These are phyloP conservation scores for Monosporascus cannonballus DNA, from an alignment of 2,329 filamentous ascomycete species.

Conservation along the genomic window DNA sequence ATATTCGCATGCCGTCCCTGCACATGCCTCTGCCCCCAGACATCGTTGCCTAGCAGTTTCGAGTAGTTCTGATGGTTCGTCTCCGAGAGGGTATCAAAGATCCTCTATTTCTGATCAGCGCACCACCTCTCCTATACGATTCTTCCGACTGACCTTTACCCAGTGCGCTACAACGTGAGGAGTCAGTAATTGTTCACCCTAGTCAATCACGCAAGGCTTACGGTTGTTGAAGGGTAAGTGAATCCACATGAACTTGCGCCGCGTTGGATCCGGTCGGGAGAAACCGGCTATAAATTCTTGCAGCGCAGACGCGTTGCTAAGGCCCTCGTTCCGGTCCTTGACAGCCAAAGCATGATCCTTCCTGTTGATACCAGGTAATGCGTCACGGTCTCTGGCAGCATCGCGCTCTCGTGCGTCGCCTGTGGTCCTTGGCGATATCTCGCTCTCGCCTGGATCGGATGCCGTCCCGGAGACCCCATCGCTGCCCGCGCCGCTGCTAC, in stretches of 20 bases:
- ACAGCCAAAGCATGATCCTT: constrained; percentile 1
- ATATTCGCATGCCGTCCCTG: constrained; percentile 43
- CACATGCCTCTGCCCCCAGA: constrained; percentile 43
- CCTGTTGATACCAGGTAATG: constrained; percentile 1
- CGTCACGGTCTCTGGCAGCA: background rate
- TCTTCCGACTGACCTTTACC: constrained; percentile 41
- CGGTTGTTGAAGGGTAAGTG: constrained; percentile 51
- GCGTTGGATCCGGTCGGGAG: constrained; percentile 30
- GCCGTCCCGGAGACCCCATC: constrained; percentile 13
- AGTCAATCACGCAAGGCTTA: no score
- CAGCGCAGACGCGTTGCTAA: constrained; percentile 13
- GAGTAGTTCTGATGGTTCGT: constrained; percentile 34
- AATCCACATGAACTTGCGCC: constrained; percentile 51
- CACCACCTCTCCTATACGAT: constrained; percentile 14
- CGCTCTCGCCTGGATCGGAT: constrained; percentile 25
- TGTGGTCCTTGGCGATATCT: constrained; percentile 16
- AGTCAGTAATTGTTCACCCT: no score
- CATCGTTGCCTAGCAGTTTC: constrained; percentile 38
- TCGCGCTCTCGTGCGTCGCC: background rate
- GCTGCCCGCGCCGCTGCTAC: constrained; percentile 19
- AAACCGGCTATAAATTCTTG: constrained; percentile 33
- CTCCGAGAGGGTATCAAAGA: constrained; percentile 38
- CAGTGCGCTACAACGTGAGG: constrained; percentile 31
- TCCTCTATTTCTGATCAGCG: constrained; percentile 20
- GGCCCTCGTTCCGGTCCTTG: constrained; percentile 4